Conservation (phyloP, 106 monocot genomes). For the Dioscorea alata region DNA sequence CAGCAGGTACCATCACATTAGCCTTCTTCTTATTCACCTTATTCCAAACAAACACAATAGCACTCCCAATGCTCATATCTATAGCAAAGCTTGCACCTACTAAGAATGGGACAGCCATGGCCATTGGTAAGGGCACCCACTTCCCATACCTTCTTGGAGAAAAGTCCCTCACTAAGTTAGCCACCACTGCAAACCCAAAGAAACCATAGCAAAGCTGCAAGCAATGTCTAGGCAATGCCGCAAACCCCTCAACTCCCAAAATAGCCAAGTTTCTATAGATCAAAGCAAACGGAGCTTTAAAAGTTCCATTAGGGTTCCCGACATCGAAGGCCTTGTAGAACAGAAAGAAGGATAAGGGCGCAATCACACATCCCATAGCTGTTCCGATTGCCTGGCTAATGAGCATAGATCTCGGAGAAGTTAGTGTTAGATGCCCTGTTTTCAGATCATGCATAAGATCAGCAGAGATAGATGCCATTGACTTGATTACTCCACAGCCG, state of each 20-base stretch:
- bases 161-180: constrained; percentile 15
- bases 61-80: constrained; percentile 6
- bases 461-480: constrained; percentile 26
- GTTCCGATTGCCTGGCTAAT: constrained; percentile 57
- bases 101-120: constrained; percentile 9
- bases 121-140: constrained; percentile 8
- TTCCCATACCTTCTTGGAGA: not conserved
- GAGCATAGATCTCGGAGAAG: constrained; percentile 60
- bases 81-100: constrained; percentile 11
- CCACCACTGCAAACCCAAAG: constrained; percentile 19
- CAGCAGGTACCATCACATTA: not conserved
- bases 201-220: constrained; percentile 18
- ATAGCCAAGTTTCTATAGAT: constrained; percentile 45
- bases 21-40: constrained; percentile 4
- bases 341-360: constrained; percentile 40
- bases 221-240: constrained; percentile 23
- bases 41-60: constrained; percentile 1
- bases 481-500: constrained; percentile 52
- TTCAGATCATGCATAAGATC: constrained; percentile 70
- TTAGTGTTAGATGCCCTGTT: constrained; percentile 46
- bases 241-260: constrained; percentile 29
- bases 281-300: constrained; percentile 35
- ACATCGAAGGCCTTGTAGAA: constrained; percentile 46
- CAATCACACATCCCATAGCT: constrained; percentile 54
- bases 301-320: constrained; percentile 11